Conservation (phyloP, 306 rosid genomes). For the Geum urbanum region DNA sequence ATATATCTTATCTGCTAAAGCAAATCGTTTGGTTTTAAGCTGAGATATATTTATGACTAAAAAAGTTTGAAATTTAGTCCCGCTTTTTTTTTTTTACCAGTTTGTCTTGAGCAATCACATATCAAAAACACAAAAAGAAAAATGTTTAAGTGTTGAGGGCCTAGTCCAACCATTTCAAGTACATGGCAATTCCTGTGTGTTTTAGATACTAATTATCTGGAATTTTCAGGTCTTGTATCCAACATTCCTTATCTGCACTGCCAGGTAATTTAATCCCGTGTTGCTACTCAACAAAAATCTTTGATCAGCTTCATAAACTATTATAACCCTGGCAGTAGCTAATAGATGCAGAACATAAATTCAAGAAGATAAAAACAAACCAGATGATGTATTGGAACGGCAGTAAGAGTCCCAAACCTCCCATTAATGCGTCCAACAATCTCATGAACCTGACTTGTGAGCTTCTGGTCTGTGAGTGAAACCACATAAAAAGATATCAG, state of each 20-base stretch:
- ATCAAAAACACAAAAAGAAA: neutral
- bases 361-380: slow-evolving; percentile 46
- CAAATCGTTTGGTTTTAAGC: neutral
- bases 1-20: neutral
- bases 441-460: slow-evolving; percentile 97
- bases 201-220: neutral
- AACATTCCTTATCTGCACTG: neutral
- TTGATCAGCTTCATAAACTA: neutral
- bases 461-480: slow-evolving; percentile 79
- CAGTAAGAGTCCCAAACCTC: slow-evolving; percentile 91
- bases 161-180: neutral
- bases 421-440: slow-evolving; percentile 98
- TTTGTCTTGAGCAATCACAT: neutral
- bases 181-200: neutral
- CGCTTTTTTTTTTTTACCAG: neutral
- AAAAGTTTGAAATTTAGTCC: neutral
- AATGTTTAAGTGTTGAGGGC: neutral
- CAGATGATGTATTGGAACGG: slow-evolving; percentile 95
- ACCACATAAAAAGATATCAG: neutral
- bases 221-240: neutral
- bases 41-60: neutral
- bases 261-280: neutral
- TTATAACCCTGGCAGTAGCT: too few relatives aligned
- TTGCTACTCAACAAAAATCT: neutral
- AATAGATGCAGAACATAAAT: slow-evolving; percentile 4